phyloP scores from a whole-genome alignment of 2,329 filamentous ascomycete species.

The Conoideocrella luteorostrata region DNA sequence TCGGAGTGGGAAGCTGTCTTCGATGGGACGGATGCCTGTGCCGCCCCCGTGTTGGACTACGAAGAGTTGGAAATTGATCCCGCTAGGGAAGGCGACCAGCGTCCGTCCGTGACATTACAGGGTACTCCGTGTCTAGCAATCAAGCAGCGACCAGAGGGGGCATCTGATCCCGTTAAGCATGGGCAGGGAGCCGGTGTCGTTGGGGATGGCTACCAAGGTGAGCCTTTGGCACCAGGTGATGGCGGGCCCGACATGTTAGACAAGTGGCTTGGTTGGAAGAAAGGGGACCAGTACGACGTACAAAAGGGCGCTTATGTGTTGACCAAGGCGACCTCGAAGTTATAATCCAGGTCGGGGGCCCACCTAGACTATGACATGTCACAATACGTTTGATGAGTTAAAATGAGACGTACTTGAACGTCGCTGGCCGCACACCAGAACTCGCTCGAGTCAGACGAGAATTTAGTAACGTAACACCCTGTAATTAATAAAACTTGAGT shows the following conservation, averaged over 20 bases:
- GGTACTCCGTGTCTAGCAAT: slow-evolving; percentile 64
- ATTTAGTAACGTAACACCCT: neutral
- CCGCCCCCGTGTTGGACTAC: slow-evolving; percentile 78
- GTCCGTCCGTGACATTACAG: slow-evolving; percentile 62
- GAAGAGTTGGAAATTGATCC: slow-evolving; percentile 54
- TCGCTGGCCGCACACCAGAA: too few relatives aligned
- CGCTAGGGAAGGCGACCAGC: slow-evolving; percentile 58
- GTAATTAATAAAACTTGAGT: slow-evolving; percentile 1
- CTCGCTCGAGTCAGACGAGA: neutral
- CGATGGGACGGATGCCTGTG: slow-evolving; percentile 87
- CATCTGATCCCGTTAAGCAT: slow-evolving; percentile 29
- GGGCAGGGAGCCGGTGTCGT: slow-evolving; percentile 61
- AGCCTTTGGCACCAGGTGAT: slow-evolving; percentile 55
- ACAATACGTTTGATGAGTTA: too few relatives aligned
- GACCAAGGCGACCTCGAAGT: slow-evolving; percentile 25
- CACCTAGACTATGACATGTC: too few relatives aligned
- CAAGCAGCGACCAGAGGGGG: slow-evolving; percentile 32
- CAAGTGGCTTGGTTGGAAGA: slow-evolving; percentile 72
- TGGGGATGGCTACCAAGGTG: slow-evolving; percentile 61
- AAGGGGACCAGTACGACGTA: slow-evolving; percentile 64
- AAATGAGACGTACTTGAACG: too few relatives aligned
- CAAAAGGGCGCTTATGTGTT: slow-evolving; percentile 54
- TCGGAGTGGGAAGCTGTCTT: slow-evolving; percentile 80
- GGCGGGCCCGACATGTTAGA: slow-evolving; percentile 65
- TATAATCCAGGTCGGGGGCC: slow-evolving; percentile 24